A percentile compares a stretch with the other conserved stretches of the same genome.
Conservation (phyloP, 2,329 filamentous ascomycete species). For the Phialophora verrucosa region DNA sequence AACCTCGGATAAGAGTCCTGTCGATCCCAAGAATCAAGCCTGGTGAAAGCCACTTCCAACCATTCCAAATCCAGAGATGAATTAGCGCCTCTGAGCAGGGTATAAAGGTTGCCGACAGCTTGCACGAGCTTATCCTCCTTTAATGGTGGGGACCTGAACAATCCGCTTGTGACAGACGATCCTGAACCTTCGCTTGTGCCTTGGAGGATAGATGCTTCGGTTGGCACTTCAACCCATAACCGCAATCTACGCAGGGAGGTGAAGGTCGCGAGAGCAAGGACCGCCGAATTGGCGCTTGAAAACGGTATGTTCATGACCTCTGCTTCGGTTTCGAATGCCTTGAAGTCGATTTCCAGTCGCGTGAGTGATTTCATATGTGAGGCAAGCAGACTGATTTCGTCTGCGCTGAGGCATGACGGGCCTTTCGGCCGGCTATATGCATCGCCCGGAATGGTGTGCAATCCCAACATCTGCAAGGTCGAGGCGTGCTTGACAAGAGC, state of each 20-base stretch:
- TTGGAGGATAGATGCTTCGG: neutral
- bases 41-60: slow-evolving; percentile 12
- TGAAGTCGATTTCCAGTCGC: slow-evolving; percentile 10
- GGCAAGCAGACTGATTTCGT: neutral
- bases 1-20: slow-evolving; percentile 11
- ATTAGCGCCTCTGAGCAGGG: neutral
- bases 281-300: neutral
- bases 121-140: slow-evolving; percentile 6
- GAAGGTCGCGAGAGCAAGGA: neutral
- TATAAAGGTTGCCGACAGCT: slow-evolving; percentile 6
- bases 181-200: neutral
- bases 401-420: neutral
- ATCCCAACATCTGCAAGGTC: neutral
- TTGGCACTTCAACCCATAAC: slow-evolving; percentile 11
- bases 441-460: slow-evolving; percentile 4
- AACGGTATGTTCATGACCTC: neutral
- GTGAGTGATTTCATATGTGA: neutral
- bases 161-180: too few relatives aligned
- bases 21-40: slow-evolving; percentile 13
- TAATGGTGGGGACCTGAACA: neutral
- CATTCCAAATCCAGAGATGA: neutral
- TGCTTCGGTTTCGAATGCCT: neutral
- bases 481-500: neutral
- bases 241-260: slow-evolving; percentile 1
- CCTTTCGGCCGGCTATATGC: slow-evolving; percentile 2